Base-by-base conservation (phyloP, 139 green algal genomes). In the Astrephomene gubernaculifera region DNA sequence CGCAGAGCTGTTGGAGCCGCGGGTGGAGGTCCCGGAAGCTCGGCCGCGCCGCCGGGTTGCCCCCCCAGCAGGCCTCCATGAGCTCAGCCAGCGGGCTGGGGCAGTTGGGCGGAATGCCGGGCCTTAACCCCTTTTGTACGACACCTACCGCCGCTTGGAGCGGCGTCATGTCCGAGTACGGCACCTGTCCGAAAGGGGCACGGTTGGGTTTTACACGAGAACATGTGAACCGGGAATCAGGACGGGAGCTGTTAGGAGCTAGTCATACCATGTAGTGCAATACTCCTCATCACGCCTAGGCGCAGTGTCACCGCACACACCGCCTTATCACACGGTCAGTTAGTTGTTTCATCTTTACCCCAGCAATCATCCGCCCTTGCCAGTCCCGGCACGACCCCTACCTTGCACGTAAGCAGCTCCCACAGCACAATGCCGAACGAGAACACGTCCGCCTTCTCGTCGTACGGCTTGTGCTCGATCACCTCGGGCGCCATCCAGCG, bases 401-500 rank as follows among this genome's bases (percentile, higher is more conserved):
- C 87, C 82, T 94, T 94, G 82, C 93, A 95, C 1, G 96, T 98
- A 12, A 99, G 89, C 82, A 99, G 93, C 94, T 99, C 97, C 96
- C 96, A 98, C 74, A 99, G 44, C 45, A 98, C 89, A 31, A 99
- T 93, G 29, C 90, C 96, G 89, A 97, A 98, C 36, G 90, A 96
- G 88, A 98, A 99, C 35, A 98, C 93, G 85, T 99, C 97, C 29
- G 94, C 94, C 88, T 97, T 97, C 49, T 93, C 75, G 61, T 95
- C 86, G 87, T 99, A 99, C 0, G 96, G 95, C 85, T 95, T 95
- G 93, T 99, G 97, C 92, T 99, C 97, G 54, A 99, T 99, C 27
- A 99, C 98, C 90, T 99, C 97, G 4, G 97, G 97, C 10, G 97
- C 97, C 97, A 99, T 99, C 97, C 97, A 99, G 65, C 97, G 91